phyloP scores from a whole-genome alignment of 2,329 filamentous ascomycete genomes.

The Verticillium dahliae region DNA sequence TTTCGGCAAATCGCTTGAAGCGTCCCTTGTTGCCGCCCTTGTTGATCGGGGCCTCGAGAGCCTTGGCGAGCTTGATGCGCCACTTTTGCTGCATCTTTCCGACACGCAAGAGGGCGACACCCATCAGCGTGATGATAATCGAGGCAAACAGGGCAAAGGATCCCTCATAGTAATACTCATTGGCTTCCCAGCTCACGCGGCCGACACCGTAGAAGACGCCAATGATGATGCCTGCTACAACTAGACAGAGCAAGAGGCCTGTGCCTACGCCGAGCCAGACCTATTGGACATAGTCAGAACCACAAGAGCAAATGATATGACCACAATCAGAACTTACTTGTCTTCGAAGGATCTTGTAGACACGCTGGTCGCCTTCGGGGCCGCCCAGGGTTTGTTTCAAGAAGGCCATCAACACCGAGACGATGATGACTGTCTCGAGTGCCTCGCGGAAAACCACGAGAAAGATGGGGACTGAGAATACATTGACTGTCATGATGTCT shows the following conservation, averaged over 20 bases:
- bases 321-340: constrained; percentile 40
- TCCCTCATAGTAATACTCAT: constrained; percentile 77
- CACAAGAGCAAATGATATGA: background rate
- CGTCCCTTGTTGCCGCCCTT: constrained; percentile 35
- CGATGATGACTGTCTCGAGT: constrained; percentile 76
- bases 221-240: constrained; percentile 59
- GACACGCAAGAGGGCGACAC: constrained; percentile 71
- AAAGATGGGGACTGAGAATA: constrained; percentile 77
- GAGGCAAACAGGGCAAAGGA: constrained; percentile 69
- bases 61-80: constrained; percentile 72
- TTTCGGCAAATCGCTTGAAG: constrained; percentile 61
- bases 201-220: constrained; percentile 64
- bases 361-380: constrained; percentile 49
- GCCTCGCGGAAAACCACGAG: constrained; percentile 87
- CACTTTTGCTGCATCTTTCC: constrained; percentile 83
- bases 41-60: constrained; percentile 48
- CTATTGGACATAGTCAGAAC: constrained; percentile 20
- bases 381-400: constrained; percentile 71
- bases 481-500: constrained; percentile 51
- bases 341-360: constrained; percentile 62
- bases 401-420: constrained; percentile 81
- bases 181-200: constrained; percentile 56
- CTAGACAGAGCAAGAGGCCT: constrained; percentile 55
- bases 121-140: constrained; percentile 76
- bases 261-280: constrained; percentile 55